These are phyloP conservation scores for Parastagonospora avenae DNA, from an alignment of 2,329 filamentous ascomycete species.

Conservation along the genomic window DNA sequence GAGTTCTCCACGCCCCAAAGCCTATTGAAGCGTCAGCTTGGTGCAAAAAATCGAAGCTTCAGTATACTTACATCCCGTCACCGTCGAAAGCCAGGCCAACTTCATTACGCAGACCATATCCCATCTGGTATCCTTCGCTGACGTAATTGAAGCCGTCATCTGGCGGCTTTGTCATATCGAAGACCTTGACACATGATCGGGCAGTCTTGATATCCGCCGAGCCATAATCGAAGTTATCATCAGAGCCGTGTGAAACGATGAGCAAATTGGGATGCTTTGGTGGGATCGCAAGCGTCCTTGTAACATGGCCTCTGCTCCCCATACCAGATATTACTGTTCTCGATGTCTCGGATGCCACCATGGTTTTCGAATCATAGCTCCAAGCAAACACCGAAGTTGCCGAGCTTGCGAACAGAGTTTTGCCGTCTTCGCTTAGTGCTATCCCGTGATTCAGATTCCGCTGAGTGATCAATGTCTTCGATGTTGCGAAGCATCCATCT, in stretches of 20 bases:
- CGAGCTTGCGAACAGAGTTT: slow-evolving; percentile 37
- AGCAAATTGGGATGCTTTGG: slow-evolving; percentile 52
- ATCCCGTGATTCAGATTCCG: slow-evolving; percentile 39
- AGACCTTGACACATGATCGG: slow-evolving; percentile 67
- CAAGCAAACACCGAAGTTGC: slow-evolving; percentile 32
- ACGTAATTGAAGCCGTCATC: slow-evolving; percentile 48
- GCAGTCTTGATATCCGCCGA: slow-evolving; percentile 60
- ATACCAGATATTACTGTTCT: slow-evolving; percentile 31
- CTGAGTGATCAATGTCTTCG: slow-evolving; percentile 27
- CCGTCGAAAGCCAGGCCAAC: slow-evolving; percentile 64
- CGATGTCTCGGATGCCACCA: slow-evolving; percentile 37
- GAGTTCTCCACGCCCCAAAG: slow-evolving; percentile 67
- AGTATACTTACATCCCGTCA: slow-evolving; percentile 55
- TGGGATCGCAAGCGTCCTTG: slow-evolving; percentile 29
- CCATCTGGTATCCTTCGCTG: slow-evolving; percentile 56
- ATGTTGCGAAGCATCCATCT: slow-evolving; percentile 34
- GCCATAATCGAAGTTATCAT: slow-evolving; percentile 63
- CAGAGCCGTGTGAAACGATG: slow-evolving; percentile 69
- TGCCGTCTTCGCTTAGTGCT: slow-evolving; percentile 31
- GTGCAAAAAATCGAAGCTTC: not conserved
- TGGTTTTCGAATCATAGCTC: slow-evolving; percentile 29
- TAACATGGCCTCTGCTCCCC: slow-evolving; percentile 33
- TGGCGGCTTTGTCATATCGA: slow-evolving; percentile 51
- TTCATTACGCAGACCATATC: slow-evolving; percentile 73
- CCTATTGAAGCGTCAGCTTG: slow-evolving; percentile 24